Base-by-base conservation (phyloP, 129 eudicot species). In the Heracleum sosnowskyi region DNA sequence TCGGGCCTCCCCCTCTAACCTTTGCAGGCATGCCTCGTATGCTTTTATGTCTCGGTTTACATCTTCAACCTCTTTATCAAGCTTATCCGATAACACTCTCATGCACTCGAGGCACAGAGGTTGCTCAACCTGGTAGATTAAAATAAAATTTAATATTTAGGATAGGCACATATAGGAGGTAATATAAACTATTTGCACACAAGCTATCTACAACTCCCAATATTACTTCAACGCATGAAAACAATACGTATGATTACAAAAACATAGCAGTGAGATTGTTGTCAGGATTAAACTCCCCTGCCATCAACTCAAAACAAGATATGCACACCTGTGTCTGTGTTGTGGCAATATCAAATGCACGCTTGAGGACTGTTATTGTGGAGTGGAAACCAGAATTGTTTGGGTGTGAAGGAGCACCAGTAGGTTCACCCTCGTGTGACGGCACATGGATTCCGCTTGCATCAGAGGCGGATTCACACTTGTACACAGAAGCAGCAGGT, bases 11-110 rank as follows among this genome's bases (percentile, higher is more conserved):
- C 99, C 95, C 82, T 92, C 99, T 91, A 95, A 84, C 16, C 89
- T 96, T 47, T 90, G 91, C 77, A 95, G 91, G 79, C 97, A 92
- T 45, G 96, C 96, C 83, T 91, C 99, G 81, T 95, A 95, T 10
- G 97, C 94, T 87, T 92, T 86, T 24, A 95, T 90, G 84, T 95
- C 99, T 77, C 90, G 84, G 76, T 91, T 89, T 75, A 95, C 97
- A 74, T 95, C 99, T 86, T 95, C 99, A 84, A 95, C 92, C 87
- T 95, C 99, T 84, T 92, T 95, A 81, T 95, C 99, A 80, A 95
- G 94, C 84, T 92, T 95, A 83, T 92, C 97, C 68, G 99, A 95
- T 74, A 92, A 77, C 62, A 91, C 96, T 64, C 96, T 85, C 99
- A 95, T 95, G 90, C 99, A 95, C 86, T 95, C 99, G 7, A 95